Evolutionary conservation across 1,284 basidiomycete genomes (phyloP).

Genomic region (Psilocybe mexicana): DNA sequence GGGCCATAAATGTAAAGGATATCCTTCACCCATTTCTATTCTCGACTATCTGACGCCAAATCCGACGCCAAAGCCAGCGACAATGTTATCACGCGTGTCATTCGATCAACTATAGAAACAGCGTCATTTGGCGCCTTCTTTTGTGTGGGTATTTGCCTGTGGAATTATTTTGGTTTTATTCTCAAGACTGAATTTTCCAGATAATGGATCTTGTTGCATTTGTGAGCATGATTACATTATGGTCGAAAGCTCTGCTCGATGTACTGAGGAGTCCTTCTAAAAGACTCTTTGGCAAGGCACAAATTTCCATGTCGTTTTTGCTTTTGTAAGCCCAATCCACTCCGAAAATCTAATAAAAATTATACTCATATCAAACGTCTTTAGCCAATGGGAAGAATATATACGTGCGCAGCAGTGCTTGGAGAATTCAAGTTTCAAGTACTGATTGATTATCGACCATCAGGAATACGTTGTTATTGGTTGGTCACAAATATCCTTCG

Average conservation of each 20-base stretch:
- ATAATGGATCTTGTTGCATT: constrained; percentile 29
- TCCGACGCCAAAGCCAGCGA: constrained; percentile 25
- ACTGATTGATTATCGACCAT: neutral
- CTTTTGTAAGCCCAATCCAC: constrained; percentile 22
- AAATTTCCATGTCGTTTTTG: constrained; percentile 29
- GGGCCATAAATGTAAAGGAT: constrained; percentile 22
- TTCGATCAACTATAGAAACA: constrained; percentile 31
- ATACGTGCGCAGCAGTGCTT: constrained; percentile 21
- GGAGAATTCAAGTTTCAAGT: neutral
- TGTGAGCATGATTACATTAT: constrained; percentile 14
- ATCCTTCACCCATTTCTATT: neutral
- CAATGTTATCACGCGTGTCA: constrained; percentile 27
- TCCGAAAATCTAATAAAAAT: no score
- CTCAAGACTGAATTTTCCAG: constrained; percentile 9
- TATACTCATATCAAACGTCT: neutral
- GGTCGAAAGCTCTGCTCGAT: neutral
- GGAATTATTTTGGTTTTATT: neutral
- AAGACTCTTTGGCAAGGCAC: constrained; percentile 22
- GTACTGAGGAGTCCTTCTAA: neutral
- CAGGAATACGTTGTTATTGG: constrained; percentile 24
- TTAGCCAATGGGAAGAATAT: constrained; percentile 29
- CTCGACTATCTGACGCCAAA: constrained; percentile 12
- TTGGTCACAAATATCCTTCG: neutral
- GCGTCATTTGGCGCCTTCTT: constrained; percentile 30
- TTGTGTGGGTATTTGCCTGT: constrained; percentile 22